Evolutionary conservation across 768 basidiomycete species (phyloP).

Genomic region (Boletus tomentosulus): DNA sequence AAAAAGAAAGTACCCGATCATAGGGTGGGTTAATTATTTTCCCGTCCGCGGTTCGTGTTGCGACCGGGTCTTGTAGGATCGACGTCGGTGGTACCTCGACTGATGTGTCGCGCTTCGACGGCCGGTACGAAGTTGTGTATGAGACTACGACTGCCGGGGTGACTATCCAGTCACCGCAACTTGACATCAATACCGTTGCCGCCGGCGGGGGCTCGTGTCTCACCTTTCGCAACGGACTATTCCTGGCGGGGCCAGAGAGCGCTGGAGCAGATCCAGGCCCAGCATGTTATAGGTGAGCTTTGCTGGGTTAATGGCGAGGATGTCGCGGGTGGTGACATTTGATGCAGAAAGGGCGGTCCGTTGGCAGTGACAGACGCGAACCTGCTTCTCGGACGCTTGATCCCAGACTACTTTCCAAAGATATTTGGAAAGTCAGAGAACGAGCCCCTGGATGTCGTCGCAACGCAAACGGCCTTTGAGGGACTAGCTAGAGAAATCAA

Average conservation of each 20-base stretch:
- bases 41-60: neutral
- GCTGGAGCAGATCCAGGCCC: conserved; percentile 95
- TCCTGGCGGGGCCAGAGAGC: conserved; percentile 87
- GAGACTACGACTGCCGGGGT: conserved; percentile 96
- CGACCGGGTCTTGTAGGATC: conserved; percentile 41
- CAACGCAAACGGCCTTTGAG: conserved; percentile 65
- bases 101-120: conserved; percentile 91
- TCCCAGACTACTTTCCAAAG: conserved; percentile 91
- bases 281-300: conserved; percentile 73
- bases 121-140: conserved; percentile 87
- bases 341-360: conserved; percentile 78
- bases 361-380: conserved; percentile 93
- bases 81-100: conserved; percentile 97
- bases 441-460: conserved; percentile 75
- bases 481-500: conserved; percentile 69
- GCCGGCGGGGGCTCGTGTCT: conserved; percentile 93
- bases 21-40: conserved; percentile 54
- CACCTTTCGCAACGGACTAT: conserved; percentile 85
- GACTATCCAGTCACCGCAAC: conserved; percentile 85
- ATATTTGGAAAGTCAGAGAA: conserved; percentile 90
- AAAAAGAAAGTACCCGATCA: conserved; percentile 65
- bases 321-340: neutral
- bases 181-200: conserved; percentile 95
- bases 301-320: neutral
- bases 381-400: conserved; percentile 79